Evolutionary conservation across 495 filamentous ascomycete species (phyloP).

Genomic region (Aspergillus sparsus): DNA sequence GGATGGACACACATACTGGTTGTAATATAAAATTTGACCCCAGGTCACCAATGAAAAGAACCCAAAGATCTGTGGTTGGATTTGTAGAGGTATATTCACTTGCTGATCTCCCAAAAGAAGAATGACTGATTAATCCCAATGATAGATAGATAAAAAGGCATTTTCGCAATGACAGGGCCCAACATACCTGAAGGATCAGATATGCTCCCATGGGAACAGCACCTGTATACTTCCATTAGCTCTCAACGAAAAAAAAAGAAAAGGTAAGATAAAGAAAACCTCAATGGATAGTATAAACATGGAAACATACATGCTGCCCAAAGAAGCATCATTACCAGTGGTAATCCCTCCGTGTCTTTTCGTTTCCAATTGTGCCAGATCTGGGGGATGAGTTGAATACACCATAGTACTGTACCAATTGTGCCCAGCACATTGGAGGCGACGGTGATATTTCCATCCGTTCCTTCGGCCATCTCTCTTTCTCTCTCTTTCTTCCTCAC

Average conservation of each 20-base stretch:
- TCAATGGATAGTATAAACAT: too few species aligned
- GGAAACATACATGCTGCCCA: slow-evolving; percentile 63
- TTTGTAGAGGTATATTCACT: slow-evolving; percentile 73
- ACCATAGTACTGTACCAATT: slow-evolving; percentile 58
- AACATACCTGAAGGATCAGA: slow-evolving; percentile 52
- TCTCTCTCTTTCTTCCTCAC: slow-evolving; percentile 14
- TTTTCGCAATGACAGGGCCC: slow-evolving; percentile 41
- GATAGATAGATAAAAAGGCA: slow-evolving; percentile 26
- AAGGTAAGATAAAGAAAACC: slow-evolving; percentile 1
- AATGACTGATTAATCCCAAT: slow-evolving; percentile 23
- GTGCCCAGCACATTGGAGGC: slow-evolving; percentile 56
- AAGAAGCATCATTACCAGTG: slow-evolving; percentile 71
- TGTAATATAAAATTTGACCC: slow-evolving; percentile 66
- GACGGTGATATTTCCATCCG: slow-evolving; percentile 39
- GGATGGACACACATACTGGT: slow-evolving; percentile 45
- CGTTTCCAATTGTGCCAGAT: slow-evolving; percentile 72
- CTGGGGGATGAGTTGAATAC: slow-evolving; percentile 55
- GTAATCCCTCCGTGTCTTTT: slow-evolving; percentile 73
- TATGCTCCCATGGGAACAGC: slow-evolving; percentile 57
- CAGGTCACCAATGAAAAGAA: slow-evolving; percentile 64
- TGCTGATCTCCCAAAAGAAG: slow-evolving; percentile 41
- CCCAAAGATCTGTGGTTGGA: slow-evolving; percentile 73
- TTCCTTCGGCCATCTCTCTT: slow-evolving; percentile 27
- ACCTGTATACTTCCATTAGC: slow-evolving; percentile 29
- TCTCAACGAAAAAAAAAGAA: neutral